A percentile compares a stretch with the other conserved stretches of the same genome.
Conservation (phyloP, 2,329 filamentous ascomycete genomes). For the Ophiostoma triangulosporum region DNA sequence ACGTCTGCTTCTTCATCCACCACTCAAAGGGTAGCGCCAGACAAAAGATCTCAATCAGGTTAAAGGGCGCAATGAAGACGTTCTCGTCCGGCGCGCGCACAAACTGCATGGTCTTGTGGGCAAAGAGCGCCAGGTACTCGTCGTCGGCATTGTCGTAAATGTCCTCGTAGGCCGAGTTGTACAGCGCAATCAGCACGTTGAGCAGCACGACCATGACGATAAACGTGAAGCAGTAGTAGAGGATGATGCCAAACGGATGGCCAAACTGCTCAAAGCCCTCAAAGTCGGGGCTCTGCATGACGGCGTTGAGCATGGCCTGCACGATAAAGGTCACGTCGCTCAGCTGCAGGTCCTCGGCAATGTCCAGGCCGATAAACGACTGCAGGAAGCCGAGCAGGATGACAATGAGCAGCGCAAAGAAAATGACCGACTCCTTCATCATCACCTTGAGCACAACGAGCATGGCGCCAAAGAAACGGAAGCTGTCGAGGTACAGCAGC, state of each 20-base stretch:
- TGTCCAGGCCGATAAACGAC: constrained; percentile 83
- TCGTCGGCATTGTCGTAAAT: constrained; percentile 89
- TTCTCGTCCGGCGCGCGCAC: constrained; percentile 95
- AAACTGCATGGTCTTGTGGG: constrained; percentile 92
- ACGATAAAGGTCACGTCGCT: constrained; percentile 62
- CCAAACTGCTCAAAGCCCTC: constrained; percentile 77
- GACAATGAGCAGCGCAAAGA: constrained; percentile 80
- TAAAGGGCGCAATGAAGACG: constrained; percentile 92
- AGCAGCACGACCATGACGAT: constrained; percentile 76
- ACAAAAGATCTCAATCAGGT: constrained; percentile 75
- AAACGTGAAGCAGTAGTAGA: constrained; percentile 97
- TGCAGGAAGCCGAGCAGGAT: constrained; percentile 82
- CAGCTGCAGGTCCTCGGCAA: constrained; percentile 57
- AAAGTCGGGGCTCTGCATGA: constrained; percentile 90
- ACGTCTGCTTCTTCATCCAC: constrained; percentile 69
- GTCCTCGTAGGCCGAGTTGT: constrained; percentile 92
- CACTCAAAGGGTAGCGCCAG: constrained; percentile 78
- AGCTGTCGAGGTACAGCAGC: constrained; percentile 80
- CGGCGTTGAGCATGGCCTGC: constrained; percentile 72
- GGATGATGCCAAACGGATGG: constrained; percentile 81
- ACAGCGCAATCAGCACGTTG: constrained; percentile 93
- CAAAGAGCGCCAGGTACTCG: constrained; percentile 87
- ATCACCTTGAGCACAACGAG: constrained; percentile 89
- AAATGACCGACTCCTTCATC: constrained; percentile 91
- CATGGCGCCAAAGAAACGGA: constrained; percentile 97